Evolutionary conservation across 441 rosid species (phyloP).

Genomic region (Dalechampia spathulata): DNA sequence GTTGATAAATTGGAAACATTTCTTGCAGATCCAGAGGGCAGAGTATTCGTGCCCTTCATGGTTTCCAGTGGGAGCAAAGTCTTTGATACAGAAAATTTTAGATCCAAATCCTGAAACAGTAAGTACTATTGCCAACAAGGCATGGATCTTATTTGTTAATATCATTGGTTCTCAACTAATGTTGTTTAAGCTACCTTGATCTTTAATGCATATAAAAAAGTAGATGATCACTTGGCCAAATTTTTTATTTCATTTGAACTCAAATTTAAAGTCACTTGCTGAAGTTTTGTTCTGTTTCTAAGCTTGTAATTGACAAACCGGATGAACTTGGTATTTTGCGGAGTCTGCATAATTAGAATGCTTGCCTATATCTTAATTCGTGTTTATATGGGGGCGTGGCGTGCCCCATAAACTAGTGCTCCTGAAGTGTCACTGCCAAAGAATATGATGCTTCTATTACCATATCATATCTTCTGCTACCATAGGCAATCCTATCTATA

Average conservation of each 20-base stretch:
- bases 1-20: background rate
- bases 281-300: conserved; percentile 3
- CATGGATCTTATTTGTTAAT: background rate
- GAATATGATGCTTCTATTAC: background rate
- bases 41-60: conserved; percentile 90
- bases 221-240: background rate
- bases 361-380: too few relatives aligned
- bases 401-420: conserved; percentile 6
- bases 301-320: background rate
- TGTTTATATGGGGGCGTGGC: too few relatives aligned
- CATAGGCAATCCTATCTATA: background rate
- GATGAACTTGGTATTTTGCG: too few relatives aligned
- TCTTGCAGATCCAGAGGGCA: conserved; percentile 69
- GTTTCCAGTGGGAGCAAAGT: conserved; percentile 84
- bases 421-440: background rate
- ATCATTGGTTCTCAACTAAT: background rate
- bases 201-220: background rate
- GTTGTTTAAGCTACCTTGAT: background rate
- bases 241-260: background rate
- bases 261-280: background rate
- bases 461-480: background rate
- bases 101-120: conserved; percentile 93
- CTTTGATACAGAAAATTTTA: conserved; percentile 71
- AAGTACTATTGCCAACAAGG: conserved; percentile 22
- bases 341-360: too few relatives aligned